phyloP scores from a whole-genome alignment of 169 alveolate species.

The Plasmodium knowlesi region DNA sequence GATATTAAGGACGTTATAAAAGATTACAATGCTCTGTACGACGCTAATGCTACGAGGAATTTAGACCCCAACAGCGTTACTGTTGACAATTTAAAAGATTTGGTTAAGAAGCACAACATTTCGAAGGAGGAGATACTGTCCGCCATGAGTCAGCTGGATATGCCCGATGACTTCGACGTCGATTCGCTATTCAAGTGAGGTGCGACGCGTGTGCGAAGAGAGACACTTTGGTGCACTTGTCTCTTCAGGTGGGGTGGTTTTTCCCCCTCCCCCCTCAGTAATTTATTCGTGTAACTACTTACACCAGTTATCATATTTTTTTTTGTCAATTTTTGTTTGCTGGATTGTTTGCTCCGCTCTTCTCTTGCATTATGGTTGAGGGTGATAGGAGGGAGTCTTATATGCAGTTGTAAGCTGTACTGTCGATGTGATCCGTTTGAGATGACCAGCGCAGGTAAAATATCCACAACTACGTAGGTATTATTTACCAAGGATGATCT shows the following conservation, averaged over 20 bases:
- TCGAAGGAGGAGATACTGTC: conserved; percentile 63
- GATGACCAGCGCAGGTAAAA: not conserved
- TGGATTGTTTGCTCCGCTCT: not conserved
- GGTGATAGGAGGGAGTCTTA: not conserved
- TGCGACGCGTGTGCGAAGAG: not conserved
- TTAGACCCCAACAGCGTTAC: conserved; percentile 66
- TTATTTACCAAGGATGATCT: not conserved
- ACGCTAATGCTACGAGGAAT: conserved; percentile 7
- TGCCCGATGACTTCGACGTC: conserved; percentile 51
- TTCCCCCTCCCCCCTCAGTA: not conserved
- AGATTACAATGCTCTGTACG: conserved; percentile 34
- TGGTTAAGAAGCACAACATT: conserved; percentile 64
- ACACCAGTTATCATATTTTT: not conserved
- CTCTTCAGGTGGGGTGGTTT: not conserved
- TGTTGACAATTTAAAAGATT: conserved; percentile 57
- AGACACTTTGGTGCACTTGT: not conserved
- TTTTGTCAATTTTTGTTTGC: not conserved
- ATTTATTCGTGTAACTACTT: not conserved
- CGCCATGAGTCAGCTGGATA: conserved; percentile 64
- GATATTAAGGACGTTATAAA: conserved; percentile 47
- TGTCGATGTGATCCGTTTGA: not conserved
- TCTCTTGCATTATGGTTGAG: not conserved
- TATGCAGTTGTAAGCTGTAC: not conserved
- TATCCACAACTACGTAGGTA: not conserved
- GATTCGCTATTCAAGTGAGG: conserved; percentile 36